Evolutionary conservation across 345 rosid species (phyloP), one percentile per base, ranked within the genome.

Genomic region (Camelina laxa): DNA sequence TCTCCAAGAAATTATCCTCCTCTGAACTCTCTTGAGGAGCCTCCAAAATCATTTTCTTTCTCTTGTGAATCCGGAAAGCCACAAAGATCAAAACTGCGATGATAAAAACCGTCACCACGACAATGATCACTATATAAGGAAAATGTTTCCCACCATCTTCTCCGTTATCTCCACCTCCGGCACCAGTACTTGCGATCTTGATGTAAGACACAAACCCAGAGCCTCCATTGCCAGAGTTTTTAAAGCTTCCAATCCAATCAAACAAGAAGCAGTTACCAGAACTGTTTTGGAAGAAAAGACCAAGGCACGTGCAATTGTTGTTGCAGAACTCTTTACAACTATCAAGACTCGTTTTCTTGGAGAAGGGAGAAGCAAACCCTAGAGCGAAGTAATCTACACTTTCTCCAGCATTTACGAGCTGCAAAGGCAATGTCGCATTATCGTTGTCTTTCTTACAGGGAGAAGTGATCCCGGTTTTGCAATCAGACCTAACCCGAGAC

Each of bases 261-360:
- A 95, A 87, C 82, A 89, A 62, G 83, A 85, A 95, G 79, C 99
- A 95, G 38, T 78, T 80, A 12, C 92, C 85, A 3, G 97, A 75
- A 70, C 82, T 84, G 82, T 80, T 89, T 20, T 88, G 84, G 71
- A 81, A 87, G 81, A 93, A 93, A 73, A 89, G 58, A 57, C 85
- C 96, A 27, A 86, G 82, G 65, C 99, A 95, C 0, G 99, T 87
- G 72, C 98, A 95, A 56, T 95, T 92, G 19, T 64, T 48, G 4
- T 44, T 69, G 80, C 99, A 95, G 33, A 91, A 82, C 9, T 74
- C 72, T 76, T 83, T 85, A 85, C 99, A 95, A 3, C 89, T 82
- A 65, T 79, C 81, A 70, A 95, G 80, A 85, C 78, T 55, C 2
- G 91, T 75, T 44, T 78, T 82, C 54, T 70, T 70, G 47, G 85